phyloP scores from a whole-genome alignment of 2,329 filamentous ascomycete species.

The Conoideocrella luteorostrata region DNA sequence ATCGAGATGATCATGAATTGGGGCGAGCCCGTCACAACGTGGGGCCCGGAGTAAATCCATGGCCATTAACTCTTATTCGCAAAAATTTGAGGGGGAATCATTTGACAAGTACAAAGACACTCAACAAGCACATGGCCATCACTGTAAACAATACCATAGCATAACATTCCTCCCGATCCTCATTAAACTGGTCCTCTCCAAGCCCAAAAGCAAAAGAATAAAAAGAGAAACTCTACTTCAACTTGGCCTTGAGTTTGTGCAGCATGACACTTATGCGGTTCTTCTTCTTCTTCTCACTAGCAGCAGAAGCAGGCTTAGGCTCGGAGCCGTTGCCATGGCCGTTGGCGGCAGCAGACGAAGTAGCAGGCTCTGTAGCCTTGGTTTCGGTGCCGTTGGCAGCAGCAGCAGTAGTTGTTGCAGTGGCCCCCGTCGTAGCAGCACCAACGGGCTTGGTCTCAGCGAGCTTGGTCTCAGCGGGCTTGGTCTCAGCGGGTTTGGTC shows the following conservation, averaged over 20 bases:
- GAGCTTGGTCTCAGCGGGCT: not conserved
- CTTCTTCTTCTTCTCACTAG: slow-evolving; percentile 59
- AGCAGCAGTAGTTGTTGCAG: slow-evolving; percentile 13
- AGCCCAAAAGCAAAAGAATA: slow-evolving; percentile 11
- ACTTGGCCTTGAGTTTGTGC: slow-evolving; percentile 47
- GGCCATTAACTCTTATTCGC: slow-evolving; percentile 23
- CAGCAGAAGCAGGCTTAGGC: slow-evolving; percentile 17
- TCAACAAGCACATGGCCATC: slow-evolving; percentile 26
- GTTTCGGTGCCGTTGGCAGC: slow-evolving; percentile 16
- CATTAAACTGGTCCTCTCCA: slow-evolving; percentile 10
- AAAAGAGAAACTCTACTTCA: slow-evolving; percentile 19
- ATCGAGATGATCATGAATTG: slow-evolving; percentile 22
- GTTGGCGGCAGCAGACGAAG: slow-evolving; percentile 2
- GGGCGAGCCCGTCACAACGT: too few relatives aligned
- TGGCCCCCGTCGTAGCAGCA: slow-evolving; percentile 10
- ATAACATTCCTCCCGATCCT: slow-evolving; percentile 9
- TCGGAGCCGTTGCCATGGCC: slow-evolving; percentile 1
- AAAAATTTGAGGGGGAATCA: slow-evolving; percentile 30
- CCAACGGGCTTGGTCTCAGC: slow-evolving; percentile 8
- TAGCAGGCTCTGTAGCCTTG: slow-evolving; percentile 12
- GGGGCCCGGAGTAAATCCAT: not conserved
- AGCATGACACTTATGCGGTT: slow-evolving; percentile 58
- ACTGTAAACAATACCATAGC: slow-evolving; percentile 16
- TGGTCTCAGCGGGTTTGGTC: not conserved
- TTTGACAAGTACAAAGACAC: slow-evolving; percentile 29